Conservation (phyloP, 176 grass and related monocot species). For the Oryza meridionalis region DNA sequence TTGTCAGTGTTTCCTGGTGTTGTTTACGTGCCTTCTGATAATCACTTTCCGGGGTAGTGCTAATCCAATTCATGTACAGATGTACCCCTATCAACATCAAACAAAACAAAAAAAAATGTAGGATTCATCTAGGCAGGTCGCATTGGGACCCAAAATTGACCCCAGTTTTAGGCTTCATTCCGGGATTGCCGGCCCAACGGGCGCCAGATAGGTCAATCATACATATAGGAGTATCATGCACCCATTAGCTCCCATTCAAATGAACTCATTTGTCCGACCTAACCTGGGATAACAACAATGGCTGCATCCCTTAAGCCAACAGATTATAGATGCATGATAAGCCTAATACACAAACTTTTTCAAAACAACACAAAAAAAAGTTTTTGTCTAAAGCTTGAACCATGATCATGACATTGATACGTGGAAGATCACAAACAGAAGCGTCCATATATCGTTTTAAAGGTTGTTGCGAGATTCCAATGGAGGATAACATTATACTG, state of each 20-base stretch:
- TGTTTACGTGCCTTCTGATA: neutral
- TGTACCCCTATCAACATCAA: neutral
- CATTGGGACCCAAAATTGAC: slow-evolving; percentile 17
- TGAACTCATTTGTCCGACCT: neutral
- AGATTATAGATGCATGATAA: neutral
- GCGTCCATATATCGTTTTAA: neutral
- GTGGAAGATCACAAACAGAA: slow-evolving; percentile 13
- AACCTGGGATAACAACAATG: neutral
- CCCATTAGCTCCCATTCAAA: neutral
- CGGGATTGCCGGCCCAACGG: slow-evolving; percentile 12
- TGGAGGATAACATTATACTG: neutral
- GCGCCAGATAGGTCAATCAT: slow-evolving; percentile 19
- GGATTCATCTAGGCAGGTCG: neutral
- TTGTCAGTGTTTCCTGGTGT: too few species aligned
- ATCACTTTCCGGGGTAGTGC: neutral
- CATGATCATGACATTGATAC: slow-evolving; percentile 22
- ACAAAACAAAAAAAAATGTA: too few species aligned
- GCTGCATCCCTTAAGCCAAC: neutral
- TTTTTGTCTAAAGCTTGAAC: neutral
- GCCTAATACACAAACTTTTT: neutral
- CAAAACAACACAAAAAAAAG: neutral
- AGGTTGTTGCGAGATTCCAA: slow-evolving; percentile 8
- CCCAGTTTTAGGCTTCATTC: slow-evolving; percentile 29
- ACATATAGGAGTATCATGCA: neutral
- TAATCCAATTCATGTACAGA: neutral